Evolutionary conservation across 208 protist genomes (phyloP).

Genomic region (Jaenimonas drosophilae): DNA sequence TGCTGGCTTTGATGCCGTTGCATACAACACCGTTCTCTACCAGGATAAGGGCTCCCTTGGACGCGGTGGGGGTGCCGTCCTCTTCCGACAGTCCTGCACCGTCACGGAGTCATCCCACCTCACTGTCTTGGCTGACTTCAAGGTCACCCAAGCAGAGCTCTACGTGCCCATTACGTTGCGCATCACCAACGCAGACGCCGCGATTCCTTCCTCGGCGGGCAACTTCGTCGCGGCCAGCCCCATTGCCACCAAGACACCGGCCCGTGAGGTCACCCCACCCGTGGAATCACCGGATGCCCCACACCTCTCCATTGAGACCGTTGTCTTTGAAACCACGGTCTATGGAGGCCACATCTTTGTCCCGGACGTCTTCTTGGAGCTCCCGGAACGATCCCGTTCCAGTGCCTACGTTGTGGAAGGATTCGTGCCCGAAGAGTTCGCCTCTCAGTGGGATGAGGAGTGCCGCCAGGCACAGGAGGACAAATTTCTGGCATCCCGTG

Average conservation of each 20-base stretch:
- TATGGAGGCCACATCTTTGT: constrained; percentile 28
- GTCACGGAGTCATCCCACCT: constrained; percentile 47
- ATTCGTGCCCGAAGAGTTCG: constrained; percentile 23
- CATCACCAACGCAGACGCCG: constrained; percentile 4
- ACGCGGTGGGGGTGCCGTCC: constrained; percentile 29
- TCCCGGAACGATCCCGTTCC: constrained; percentile 8
- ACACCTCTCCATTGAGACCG: neutral
- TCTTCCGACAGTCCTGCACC: constrained; percentile 50
- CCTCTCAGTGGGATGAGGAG: constrained; percentile 38
- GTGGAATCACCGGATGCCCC: neutral
- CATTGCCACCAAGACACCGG: neutral
- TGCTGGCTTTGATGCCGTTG: constrained; percentile 32
- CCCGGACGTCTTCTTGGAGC: constrained; percentile 34
- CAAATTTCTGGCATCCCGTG: constrained; percentile 17
- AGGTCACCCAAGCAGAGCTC: constrained; percentile 11
- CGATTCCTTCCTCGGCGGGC: neutral
- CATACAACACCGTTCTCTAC: constrained; percentile 23
- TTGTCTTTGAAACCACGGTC: constrained; percentile 11
- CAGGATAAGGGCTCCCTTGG: constrained; percentile 27
- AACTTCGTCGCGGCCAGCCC: neutral
- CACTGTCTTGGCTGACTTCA: constrained; percentile 29
- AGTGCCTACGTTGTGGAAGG: constrained; percentile 49
- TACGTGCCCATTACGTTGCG: constrained; percentile 43
- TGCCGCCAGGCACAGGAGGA: constrained; percentile 41
- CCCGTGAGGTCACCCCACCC: neutral